Evolutionary conservation across 1,284 basidiomycete genomes (phyloP).

Genomic region (Melampsora americana): DNA sequence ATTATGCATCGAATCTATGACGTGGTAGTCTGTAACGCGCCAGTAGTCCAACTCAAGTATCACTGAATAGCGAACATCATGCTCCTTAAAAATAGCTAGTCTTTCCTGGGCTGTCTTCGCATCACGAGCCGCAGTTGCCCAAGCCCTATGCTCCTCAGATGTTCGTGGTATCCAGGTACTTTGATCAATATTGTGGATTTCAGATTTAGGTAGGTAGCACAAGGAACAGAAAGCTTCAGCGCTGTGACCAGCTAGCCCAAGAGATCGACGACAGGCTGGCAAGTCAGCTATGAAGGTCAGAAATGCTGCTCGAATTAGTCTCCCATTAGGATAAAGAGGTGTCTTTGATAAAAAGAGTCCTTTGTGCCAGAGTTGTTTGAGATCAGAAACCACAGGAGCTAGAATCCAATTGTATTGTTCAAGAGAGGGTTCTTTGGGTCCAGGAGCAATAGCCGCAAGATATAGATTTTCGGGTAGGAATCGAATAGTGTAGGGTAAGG

Average conservation of each 20-base stretch:
- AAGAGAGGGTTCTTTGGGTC: slow-evolving; percentile 54
- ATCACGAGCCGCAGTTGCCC: no score
- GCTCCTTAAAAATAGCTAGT: no score
- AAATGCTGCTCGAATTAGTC: not conserved
- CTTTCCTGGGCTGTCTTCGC: no score
- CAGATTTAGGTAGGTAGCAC: slow-evolving; percentile 10
- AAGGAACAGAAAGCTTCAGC: slow-evolving; percentile 39
- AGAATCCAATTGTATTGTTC: slow-evolving; percentile 53
- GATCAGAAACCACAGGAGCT: slow-evolving; percentile 51
- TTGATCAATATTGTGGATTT: slow-evolving; percentile 12
- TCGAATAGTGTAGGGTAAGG: slow-evolving; percentile 44
- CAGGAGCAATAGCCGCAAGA: slow-evolving; percentile 54
- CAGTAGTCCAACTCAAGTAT: slow-evolving; percentile 26
- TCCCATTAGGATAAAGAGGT: not conserved
- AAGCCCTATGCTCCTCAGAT: no score
- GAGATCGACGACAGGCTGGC: slow-evolving; percentile 31
- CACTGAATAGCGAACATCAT: slow-evolving; percentile 33
- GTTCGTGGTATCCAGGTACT: not conserved
- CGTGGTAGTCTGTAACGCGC: slow-evolving; percentile 26
- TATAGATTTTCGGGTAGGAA: slow-evolving; percentile 46
- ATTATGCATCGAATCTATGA: slow-evolving; percentile 37
- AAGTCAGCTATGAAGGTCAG: slow-evolving; percentile 43
- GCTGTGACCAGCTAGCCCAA: slow-evolving; percentile 25
- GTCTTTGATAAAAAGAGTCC: slow-evolving; percentile 48
- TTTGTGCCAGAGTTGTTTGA: slow-evolving; percentile 51